Conservation (phyloP, 768 basidiomycete genomes). For the Kwoniella europaea region DNA sequence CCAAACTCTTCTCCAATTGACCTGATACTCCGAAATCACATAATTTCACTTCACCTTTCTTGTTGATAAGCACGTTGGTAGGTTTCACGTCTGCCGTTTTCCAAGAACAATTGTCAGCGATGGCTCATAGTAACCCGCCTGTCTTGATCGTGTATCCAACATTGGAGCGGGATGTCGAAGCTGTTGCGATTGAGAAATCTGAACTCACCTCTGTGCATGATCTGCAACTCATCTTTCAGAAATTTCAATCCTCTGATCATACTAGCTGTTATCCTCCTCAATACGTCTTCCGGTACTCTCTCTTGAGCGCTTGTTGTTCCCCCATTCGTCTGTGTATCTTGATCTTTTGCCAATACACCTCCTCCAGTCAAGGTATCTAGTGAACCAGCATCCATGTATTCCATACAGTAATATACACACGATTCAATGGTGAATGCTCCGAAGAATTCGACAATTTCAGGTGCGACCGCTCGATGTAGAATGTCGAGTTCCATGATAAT, state of each 20-base stretch:
- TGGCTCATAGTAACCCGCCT: no score
- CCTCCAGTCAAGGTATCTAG: constrained; percentile 76
- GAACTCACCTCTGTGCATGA: constrained; percentile 70
- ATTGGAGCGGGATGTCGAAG: no score
- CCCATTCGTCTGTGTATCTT: constrained; percentile 23
- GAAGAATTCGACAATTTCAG: constrained; percentile 96
- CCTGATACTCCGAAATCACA: constrained; percentile 99
- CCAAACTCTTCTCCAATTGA: constrained; percentile 91
- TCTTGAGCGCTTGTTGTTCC: constrained; percentile 24
- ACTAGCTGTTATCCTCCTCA: constrained; percentile 76
- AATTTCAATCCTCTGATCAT: constrained; percentile 92
- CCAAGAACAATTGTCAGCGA: no score
- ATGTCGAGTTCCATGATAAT: constrained; percentile 99
- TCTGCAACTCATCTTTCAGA: constrained; percentile 91
- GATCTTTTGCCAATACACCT: constrained; percentile 61
- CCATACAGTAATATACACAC: constrained; percentile 99
- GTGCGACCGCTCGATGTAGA: constrained; percentile 87
- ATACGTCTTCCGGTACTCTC: constrained; percentile 68
- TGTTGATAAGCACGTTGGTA: constrained; percentile 89
- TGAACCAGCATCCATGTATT: constrained; percentile 98
- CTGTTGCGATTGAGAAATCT: neutral
- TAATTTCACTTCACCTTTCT: constrained; percentile 85
- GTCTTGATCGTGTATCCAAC: no score
- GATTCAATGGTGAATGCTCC: constrained; percentile 99
- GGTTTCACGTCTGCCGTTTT: constrained; percentile 77